phyloP scores from a whole-genome alignment of 73 alveolate species.

The Effrenium voratum region DNA sequence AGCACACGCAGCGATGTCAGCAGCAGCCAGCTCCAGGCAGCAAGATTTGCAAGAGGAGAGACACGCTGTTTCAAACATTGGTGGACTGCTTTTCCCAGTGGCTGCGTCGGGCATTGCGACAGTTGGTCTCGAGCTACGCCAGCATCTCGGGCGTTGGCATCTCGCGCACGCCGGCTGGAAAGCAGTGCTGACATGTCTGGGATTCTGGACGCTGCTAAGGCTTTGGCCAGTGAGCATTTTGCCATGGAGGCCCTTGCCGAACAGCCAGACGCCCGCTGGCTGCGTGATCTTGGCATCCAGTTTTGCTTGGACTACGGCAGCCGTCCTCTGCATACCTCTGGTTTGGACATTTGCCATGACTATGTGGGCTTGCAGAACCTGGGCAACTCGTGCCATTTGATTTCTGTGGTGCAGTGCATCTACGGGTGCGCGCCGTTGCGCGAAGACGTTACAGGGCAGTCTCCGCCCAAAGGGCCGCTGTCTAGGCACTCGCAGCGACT shows the following conservation, averaged over 20 bases:
- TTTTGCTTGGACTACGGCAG: constrained; percentile 3
- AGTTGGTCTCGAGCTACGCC: not conserved
- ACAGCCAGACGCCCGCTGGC: not conserved
- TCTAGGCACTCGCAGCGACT: not conserved
- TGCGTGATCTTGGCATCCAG: not conserved
- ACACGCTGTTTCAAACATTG: not conserved
- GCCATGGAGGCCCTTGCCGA: not conserved
- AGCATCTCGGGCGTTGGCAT: not conserved
- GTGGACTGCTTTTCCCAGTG: not conserved
- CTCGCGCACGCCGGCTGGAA: not conserved
- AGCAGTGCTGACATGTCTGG: no score
- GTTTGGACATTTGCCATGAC: not conserved
- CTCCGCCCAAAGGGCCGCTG: not conserved
- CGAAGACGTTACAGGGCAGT: not conserved
- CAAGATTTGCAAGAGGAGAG: not conserved
- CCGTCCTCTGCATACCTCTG: not conserved
- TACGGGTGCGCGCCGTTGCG: constrained; percentile 4
- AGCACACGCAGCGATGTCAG: no score
- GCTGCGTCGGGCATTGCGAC: not conserved
- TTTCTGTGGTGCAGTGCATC: not conserved
- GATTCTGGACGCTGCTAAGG: not conserved
- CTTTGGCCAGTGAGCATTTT: not conserved
- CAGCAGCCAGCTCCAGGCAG: no score
- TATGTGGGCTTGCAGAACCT: not conserved
- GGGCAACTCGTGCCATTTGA: not conserved